Evolutionary conservation across 306 rosid genomes (phyloP).

Genomic region (Quercus dentata): DNA sequence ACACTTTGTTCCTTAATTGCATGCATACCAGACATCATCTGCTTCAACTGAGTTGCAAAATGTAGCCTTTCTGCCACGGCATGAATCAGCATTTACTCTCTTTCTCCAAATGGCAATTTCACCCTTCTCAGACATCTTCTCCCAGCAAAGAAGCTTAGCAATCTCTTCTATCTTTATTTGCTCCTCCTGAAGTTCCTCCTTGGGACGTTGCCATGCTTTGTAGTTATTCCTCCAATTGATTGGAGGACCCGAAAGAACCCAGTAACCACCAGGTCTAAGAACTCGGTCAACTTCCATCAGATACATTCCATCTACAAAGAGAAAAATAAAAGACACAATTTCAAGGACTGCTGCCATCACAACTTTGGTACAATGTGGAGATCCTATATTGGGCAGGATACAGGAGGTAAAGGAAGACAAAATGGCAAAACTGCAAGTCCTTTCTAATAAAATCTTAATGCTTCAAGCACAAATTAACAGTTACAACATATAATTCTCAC

Average conservation of each 20-base stretch:
- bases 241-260: conserved; percentile 97
- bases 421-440: background rate
- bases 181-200: conserved; percentile 81
- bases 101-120: conserved; percentile 92
- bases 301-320: conserved; percentile 71
- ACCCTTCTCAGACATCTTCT: conserved; percentile 75
- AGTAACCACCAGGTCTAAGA: conserved; percentile 98
- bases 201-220: conserved; percentile 86
- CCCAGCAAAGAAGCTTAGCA: conserved; percentile 97
- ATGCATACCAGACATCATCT: conserved; percentile 74
- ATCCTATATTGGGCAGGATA: conserved; percentile 19
- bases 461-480: background rate
- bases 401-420: background rate
- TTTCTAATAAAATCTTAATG: conserved; percentile 14
- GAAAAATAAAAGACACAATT: conserved; percentile 12
- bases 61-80: conserved; percentile 54
- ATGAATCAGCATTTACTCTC: conserved; percentile 62
- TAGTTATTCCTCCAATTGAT: conserved; percentile 83
- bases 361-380: background rate
- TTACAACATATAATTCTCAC: conserved; percentile 40
- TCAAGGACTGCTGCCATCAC: conserved; percentile 10
- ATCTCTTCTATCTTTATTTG: conserved; percentile 76
- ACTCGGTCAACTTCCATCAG: conserved; percentile 94
- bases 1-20: background rate
- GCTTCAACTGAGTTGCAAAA: conserved; percentile 56